Evolutionary conservation across 2,329 filamentous ascomycete species (phyloP).

Genomic region (Aspergillus fumigatiaffinis): DNA sequence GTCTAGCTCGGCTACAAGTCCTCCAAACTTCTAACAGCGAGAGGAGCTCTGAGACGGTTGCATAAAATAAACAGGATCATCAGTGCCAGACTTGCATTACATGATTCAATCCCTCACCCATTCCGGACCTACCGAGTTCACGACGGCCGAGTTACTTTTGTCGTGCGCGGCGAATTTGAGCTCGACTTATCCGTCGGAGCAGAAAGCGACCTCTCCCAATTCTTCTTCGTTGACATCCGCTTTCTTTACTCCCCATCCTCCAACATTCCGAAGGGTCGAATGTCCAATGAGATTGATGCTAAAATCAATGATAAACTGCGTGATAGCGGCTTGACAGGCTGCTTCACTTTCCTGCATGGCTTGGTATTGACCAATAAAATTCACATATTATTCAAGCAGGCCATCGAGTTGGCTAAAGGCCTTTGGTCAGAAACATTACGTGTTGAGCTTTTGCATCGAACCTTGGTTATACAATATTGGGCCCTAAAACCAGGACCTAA

Average conservation of each 20-base stretch:
- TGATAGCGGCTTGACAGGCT: conserved; percentile 68
- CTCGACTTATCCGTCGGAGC: conserved; percentile 87
- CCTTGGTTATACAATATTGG: conserved; percentile 91
- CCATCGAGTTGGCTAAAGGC: conserved; percentile 61
- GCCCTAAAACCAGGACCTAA: conserved; percentile 64
- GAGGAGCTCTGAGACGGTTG: conserved; percentile 69
- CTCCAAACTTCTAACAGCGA: conserved; percentile 64
- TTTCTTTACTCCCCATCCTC: conserved; percentile 72
- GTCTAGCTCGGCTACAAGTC: conserved; percentile 70
- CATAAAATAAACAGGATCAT: conserved; percentile 80
- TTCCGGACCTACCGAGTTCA: conserved; percentile 74
- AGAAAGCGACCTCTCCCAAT: conserved; percentile 77
- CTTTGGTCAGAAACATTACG: conserved; percentile 76
- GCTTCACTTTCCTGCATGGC: conserved; percentile 83
- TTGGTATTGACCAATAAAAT: conserved; percentile 89
- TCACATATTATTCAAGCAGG: conserved; percentile 74
- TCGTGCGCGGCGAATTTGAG: conserved; percentile 79
- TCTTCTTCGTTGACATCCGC: conserved; percentile 91
- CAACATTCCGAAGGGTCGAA: conserved; percentile 57
- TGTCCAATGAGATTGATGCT: conserved; percentile 64
- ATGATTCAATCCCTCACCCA: conserved; percentile 75
- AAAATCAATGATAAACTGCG: conserved; percentile 69
- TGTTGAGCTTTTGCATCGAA: conserved; percentile 75
- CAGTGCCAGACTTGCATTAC: conserved; percentile 75
- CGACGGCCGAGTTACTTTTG: conserved; percentile 87